These are phyloP conservation scores for Citrullus mucosospermus DNA, from an alignment of 306 rosid species.

Conservation along the genomic window DNA sequence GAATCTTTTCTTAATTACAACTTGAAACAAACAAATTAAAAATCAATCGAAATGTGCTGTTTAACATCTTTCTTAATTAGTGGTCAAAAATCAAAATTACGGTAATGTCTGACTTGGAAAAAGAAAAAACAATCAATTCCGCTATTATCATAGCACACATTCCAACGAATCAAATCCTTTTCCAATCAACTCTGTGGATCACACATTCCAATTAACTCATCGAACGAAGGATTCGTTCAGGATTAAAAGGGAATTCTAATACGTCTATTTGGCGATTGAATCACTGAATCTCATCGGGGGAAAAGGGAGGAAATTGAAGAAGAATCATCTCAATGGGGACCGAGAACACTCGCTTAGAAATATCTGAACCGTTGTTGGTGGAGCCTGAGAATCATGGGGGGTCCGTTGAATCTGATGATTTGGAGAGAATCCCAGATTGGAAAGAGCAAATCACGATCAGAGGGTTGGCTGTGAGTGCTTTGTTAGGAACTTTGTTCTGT, in stretches of 20 bases:
- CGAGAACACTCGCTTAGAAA: slow-evolving; percentile 29
- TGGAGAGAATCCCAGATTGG: slow-evolving; percentile 54
- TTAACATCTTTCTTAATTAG: background rate
- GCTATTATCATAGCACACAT: background rate
- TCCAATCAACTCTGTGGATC: background rate
- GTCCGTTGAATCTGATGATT: slow-evolving; percentile 13
- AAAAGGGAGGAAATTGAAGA: background rate
- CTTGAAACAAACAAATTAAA: background rate
- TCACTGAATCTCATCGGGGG: background rate
- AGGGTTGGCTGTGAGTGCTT: slow-evolving; percentile 71
- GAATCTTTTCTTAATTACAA: background rate
- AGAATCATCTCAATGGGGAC: slow-evolving; percentile 30
- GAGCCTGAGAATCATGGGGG: slow-evolving; percentile 7
- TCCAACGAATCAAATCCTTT: background rate
- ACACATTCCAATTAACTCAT: background rate
- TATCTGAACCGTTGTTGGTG: slow-evolving; percentile 42
- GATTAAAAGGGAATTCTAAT: background rate
- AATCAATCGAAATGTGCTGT: background rate
- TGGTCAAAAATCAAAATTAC: background rate
- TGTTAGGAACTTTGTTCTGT: slow-evolving; percentile 63
- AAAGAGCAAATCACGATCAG: slow-evolving; percentile 82
- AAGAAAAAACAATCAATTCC: background rate
- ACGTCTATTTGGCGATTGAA: background rate
- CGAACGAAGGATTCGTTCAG: background rate
- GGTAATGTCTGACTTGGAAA: background rate